phyloP scores from a whole-genome alignment of 2,329 filamentous ascomycete species.

The Incumbomyces lentus region DNA sequence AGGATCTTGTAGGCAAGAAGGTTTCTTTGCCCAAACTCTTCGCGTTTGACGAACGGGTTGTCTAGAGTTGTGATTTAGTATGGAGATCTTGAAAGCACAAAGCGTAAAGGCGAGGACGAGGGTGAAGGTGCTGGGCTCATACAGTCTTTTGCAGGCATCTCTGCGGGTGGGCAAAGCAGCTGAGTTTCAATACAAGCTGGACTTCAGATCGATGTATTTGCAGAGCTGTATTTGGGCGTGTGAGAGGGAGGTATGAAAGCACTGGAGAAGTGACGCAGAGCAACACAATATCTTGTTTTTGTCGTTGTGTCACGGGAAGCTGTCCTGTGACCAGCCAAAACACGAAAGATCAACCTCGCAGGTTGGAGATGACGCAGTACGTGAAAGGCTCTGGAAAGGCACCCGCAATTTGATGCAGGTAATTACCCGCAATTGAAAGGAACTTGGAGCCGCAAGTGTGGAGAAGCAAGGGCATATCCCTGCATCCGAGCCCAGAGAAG shows the following conservation, averaged over 20 bases:
- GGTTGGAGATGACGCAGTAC: too few species aligned
- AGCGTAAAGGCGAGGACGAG: too few species aligned
- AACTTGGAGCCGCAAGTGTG: too few species aligned
- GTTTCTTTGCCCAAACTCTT: conserved; percentile 50
- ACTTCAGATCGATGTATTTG: background rate
- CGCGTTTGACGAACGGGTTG: conserved; percentile 66
- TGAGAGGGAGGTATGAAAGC: background rate
- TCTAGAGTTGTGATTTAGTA: conserved; percentile 33
- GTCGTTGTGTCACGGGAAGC: background rate
- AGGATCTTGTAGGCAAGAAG: conserved; percentile 66
- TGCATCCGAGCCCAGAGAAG: too few species aligned
- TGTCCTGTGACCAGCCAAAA: conserved; percentile 4
- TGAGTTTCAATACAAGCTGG: background rate
- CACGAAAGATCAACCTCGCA: background rate
- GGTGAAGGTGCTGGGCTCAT: conserved; percentile 12
- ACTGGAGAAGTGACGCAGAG: background rate
- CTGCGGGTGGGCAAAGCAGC: background rate
- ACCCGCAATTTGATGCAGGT: too few species aligned
- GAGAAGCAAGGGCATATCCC: too few species aligned
- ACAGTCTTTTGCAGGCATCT: conserved; percentile 9
- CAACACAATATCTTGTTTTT: background rate
- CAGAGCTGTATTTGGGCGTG: background rate
- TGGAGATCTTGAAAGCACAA: too few species aligned
- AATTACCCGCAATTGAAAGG: too few species aligned
- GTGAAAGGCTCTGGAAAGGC: background rate